Evolutionary conservation across 257 asterid species (phyloP), one percentile per base, ranked within the genome.

Genomic region (Buddleja alternifolia): DNA sequence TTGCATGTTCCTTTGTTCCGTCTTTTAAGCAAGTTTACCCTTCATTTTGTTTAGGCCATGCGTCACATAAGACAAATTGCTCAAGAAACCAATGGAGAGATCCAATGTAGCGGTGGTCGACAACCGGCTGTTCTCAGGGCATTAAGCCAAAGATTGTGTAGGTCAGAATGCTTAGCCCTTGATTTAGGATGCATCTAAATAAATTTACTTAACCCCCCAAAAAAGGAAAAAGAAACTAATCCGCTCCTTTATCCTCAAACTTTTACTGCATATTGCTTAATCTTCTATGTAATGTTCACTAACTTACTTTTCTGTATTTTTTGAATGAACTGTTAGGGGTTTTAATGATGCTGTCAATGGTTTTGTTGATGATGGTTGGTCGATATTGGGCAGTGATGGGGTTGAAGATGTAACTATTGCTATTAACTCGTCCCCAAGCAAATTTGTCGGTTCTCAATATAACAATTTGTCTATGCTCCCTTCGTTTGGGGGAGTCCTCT

Each of bases 331-430:
- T 14, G 15, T 16, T 71, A 94, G 97, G 87, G 97, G 99, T 37
- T 91, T 94, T 63, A 91, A 94, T 65, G 99, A 94, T 78, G 96
- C 97, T 50, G 90, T 94, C 52, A 94, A 87, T 71, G 99, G 97
- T 62, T 90, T 94, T 81, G 88, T 77, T n/a, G 97, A 89, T 63
- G 99, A 94, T 65, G 99, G 97, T 41, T 94, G 99, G 99, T 81
- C 96, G 2, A 76, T 84, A 76, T 76, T 91, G 88, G 82, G 87
- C 48, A 82, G 90, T 20, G 99, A 94, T 69, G 99, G 97, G 21
- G 83, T 67, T 25, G 97, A 94, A 77, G 97, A 94, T 51, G 88
- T 94, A 5, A 89, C 96, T 6, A 86, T 91, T 55, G 90, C 96
- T 59, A 63, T 91, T 15, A 94, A 94, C 75, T 78, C 93, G 0